Base-by-base conservation (phyloP, 352 stramenopile species). In the Phytophthora fragariae region DNA sequence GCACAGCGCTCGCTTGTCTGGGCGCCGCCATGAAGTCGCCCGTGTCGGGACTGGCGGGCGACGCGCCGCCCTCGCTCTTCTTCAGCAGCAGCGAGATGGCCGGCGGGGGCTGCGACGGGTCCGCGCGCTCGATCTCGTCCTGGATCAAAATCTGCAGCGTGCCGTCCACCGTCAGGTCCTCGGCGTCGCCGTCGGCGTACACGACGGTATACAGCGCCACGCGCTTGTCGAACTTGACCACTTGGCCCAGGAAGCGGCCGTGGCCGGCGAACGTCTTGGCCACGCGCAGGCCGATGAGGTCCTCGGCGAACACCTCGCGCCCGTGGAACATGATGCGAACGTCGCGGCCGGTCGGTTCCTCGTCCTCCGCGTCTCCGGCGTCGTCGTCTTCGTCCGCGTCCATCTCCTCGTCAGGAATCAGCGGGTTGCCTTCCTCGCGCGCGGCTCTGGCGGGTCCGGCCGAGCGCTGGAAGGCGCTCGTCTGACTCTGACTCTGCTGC, bases 131-230 rank as follows among this genome's bases (percentile, higher is more conserved):
- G n/a, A 94, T 93, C 63, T 96, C 88, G 65, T 94, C 81, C 64
- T 96, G 85, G 60, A 95, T 93, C 73, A 96, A 68, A 60, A 96
- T 91, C 73, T 96, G 79, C 70, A 96, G 82, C 17, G 89, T 96
- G 39, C 75, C 81, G 37, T 96, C 88, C 8, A 94, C 78, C 21
- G 72, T 91, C 35, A 96, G 65, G 33, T 95, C 88, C 39, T 96
- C 89, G 19, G 84, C 86, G 62, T 96, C 89, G 1, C 89, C 89
- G 54, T 96, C 89, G 0, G 86, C 89, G 66, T 96, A 96, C 12
- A 95, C 88, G n/a, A 95, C 79, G 9, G 89, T 96, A 58, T 93
- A 96, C 24, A 89, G 57, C 41, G 80, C 70, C 52, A 77, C 81
- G 3, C 77, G 73, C n/a, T 88, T 79, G 75, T 96, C 88, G 68